phyloP scores from a whole-genome alignment of 2,329 filamentous ascomycete species.

The Pyricularia sp. region DNA sequence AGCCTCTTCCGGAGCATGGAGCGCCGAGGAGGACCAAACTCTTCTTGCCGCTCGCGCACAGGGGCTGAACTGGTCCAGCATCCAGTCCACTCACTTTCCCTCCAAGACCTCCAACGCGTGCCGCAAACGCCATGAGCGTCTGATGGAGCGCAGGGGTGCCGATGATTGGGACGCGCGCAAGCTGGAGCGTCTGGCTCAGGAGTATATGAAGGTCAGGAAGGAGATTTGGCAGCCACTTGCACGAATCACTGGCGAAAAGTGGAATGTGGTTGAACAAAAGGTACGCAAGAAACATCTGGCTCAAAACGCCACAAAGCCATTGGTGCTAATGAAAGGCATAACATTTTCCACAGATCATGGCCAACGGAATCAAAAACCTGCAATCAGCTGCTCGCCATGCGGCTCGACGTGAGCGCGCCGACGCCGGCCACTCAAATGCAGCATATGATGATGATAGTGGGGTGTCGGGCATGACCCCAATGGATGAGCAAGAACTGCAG shows the following conservation, averaged over 20 bases:
- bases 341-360: constrained; percentile 56
- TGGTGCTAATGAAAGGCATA: constrained; percentile 6
- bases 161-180: constrained; percentile 74
- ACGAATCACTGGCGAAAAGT: constrained; percentile 70
- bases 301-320: background rate
- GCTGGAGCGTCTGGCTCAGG: constrained; percentile 63
- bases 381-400: constrained; percentile 59
- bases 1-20: constrained; percentile 61
- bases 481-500: constrained; percentile 45
- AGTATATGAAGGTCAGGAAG: constrained; percentile 71
- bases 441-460: constrained; percentile 63
- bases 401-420: constrained; percentile 54
- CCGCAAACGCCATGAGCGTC: constrained; percentile 77
- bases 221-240: constrained; percentile 76
- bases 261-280: constrained; percentile 59
- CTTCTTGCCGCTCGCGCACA: constrained; percentile 63
- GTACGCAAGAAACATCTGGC: constrained; percentile 22
- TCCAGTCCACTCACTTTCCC: constrained; percentile 67
- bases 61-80: constrained; percentile 76
- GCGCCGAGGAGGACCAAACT: constrained; percentile 61
- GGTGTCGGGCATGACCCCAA: constrained; percentile 51
- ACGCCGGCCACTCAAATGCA: constrained; percentile 19
- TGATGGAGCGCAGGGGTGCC: constrained; percentile 66
- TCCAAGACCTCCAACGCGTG: constrained; percentile 75
- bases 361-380: constrained; percentile 73